These are phyloP conservation scores for Neurospora sp. DNA, from an alignment of 495 filamentous ascomycete species.

Conservation along the genomic window DNA sequence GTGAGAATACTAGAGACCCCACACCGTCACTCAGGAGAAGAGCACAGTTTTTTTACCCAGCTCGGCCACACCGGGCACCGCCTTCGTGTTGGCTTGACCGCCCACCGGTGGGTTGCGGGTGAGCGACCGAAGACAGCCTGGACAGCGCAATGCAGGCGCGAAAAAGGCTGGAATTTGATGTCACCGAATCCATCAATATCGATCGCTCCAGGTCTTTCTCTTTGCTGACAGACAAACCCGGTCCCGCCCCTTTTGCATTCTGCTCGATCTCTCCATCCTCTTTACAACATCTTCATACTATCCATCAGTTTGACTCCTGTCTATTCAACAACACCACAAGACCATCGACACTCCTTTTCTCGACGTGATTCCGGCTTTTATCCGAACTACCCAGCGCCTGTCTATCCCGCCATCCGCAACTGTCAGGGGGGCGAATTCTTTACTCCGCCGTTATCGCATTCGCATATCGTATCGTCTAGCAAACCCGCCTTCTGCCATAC, in stretches of 20 bases:
- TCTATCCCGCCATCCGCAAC: neutral
- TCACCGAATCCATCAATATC: slow-evolving; percentile 6
- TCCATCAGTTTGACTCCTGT: neutral
- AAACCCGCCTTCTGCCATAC: neutral
- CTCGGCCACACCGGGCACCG: neutral
- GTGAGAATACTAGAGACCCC: neutral
- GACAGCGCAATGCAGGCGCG: slow-evolving; percentile 1
- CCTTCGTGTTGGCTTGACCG: neutral
- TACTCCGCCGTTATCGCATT: neutral
- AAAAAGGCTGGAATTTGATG: slow-evolving; percentile 15
- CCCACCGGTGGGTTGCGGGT: slow-evolving; percentile 2
- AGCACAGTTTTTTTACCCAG: neutral
- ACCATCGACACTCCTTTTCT: neutral
- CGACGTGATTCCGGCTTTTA: neutral
- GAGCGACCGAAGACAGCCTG: slow-evolving; percentile 6
- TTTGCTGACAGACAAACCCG: slow-evolving; percentile 1
- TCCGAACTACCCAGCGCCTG: neutral
- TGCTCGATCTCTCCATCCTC: neutral
- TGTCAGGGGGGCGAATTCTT: neutral
- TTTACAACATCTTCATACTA: neutral
- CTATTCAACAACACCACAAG: neutral
- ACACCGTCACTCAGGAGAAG: neutral
- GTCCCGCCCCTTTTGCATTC: neutral
- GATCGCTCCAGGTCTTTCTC: neutral
- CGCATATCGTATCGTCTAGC: neutral